Conservation (phyloP, 768 basidiomycete species). For the Royoungia palumana region DNA sequence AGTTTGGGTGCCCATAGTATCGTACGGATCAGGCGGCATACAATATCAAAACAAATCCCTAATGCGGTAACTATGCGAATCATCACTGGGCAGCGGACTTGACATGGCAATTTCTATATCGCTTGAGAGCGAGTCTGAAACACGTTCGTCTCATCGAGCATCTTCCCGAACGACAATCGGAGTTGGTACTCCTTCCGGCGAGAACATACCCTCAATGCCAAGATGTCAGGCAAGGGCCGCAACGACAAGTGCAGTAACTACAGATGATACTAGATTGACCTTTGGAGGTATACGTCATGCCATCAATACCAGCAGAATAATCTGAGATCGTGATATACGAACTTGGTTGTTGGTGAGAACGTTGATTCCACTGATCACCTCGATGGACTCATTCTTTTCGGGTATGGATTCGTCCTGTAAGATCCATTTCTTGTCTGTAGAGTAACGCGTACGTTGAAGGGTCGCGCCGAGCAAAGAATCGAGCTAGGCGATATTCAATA, state of each 20-base stretch:
- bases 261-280: constrained; percentile 46
- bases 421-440: constrained; percentile 54
- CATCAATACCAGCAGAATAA: constrained; percentile 1
- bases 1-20: constrained; percentile 7
- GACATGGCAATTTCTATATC: not conserved
- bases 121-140: constrained; percentile 1
- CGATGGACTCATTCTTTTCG: constrained; percentile 44
- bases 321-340: constrained; percentile 10
- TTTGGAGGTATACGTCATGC: constrained; percentile 6
- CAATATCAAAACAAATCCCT: constrained; percentile 10
- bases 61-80: constrained; percentile 22
- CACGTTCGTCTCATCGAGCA: not conserved
- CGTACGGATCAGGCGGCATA: constrained; percentile 7
- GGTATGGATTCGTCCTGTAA: constrained; percentile 51
- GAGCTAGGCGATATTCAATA: constrained; percentile 41
- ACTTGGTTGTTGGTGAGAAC: constrained; percentile 86
- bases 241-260: constrained; percentile 35
- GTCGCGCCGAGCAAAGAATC: constrained; percentile 90
- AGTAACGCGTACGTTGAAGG: constrained; percentile 77
- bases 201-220: not conserved
- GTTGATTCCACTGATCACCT: constrained; percentile 59
- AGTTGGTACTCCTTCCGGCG: not conserved
- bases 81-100: too few relatives aligned
- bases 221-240: constrained; percentile 37
- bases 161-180: not conserved